A percentile compares a stretch with the other conserved stretches of the same genome.
phyloP scores from a whole-genome alignment of 2,329 filamentous ascomycete species.

The Pseudogymnoascus sp. region DNA sequence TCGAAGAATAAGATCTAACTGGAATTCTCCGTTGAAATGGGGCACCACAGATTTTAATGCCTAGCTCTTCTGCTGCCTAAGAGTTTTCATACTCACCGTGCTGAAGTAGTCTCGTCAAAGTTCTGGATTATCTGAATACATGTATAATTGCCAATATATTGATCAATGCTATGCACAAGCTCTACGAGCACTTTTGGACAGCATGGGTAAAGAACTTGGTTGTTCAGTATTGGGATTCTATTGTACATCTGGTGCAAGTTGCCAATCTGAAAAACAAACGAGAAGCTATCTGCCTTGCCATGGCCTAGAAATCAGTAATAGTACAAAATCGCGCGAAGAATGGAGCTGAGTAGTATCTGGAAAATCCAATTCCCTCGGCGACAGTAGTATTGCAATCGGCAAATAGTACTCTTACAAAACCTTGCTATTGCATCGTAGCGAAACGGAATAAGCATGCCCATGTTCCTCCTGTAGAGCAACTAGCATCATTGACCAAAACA shows the following conservation, averaged over 20 bases:
- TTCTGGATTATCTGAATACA: not conserved
- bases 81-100: not conserved
- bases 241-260: not conserved
- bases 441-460: not conserved
- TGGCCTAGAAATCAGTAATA: not conserved
- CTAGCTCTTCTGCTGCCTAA: not conserved
- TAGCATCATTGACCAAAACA: not conserved
- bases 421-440: not conserved
- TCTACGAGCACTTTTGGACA: not conserved
- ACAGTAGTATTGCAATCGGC: not conserved
- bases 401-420: not conserved
- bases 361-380: not conserved
- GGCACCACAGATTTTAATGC: not conserved
- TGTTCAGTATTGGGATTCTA: not conserved
- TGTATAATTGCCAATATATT: too few species aligned
- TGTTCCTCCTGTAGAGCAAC: not conserved
- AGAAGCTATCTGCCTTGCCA: not conserved
- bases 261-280: not conserved
- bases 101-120: not conserved
- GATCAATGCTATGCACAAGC: not conserved
- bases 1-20: slow-evolving; percentile 25
- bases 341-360: not conserved
- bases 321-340: not conserved
- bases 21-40: not conserved
- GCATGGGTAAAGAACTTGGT: not conserved